Evolutionary conservation across 1,139 yeast genomes (phyloP).

Genomic region (Geotrichum candidum): DNA sequence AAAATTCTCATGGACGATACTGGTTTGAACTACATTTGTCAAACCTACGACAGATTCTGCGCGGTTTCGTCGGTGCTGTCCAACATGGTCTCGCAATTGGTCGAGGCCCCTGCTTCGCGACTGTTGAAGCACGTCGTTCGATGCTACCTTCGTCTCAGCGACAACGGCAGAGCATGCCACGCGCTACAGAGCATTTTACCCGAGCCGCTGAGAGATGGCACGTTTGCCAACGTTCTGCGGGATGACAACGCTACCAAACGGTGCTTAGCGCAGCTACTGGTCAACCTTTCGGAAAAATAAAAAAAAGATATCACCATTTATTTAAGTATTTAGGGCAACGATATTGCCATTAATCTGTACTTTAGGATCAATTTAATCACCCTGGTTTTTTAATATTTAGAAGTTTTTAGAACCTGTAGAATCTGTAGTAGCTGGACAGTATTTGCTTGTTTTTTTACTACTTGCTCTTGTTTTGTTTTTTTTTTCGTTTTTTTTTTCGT

Average conservation of each 20-base stretch:
- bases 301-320: background rate
- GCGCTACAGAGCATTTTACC: conserved; percentile 82
- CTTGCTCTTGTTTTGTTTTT: background rate
- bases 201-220: conserved; percentile 83
- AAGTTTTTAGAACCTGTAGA: background rate
- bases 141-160: conserved; percentile 85
- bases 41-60: conserved; percentile 88
- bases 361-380: background rate
- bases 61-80: conserved; percentile 88
- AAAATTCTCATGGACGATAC: conserved; percentile 87
- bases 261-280: conserved; percentile 75
- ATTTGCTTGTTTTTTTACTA: background rate
- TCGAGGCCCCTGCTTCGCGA: conserved; percentile 66
- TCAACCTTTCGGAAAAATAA: conserved; percentile 49
- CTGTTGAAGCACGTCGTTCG: conserved; percentile 88
- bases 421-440: background rate
- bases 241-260: conserved; percentile 88
- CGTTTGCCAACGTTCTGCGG: conserved; percentile 69
- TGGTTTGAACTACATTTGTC: conserved; percentile 87
- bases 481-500: background rate
- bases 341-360: background rate
- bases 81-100: conserved; percentile 82
- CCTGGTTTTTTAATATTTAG: background rate
- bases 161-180: conserved; percentile 83
- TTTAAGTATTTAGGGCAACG: background rate